phyloP scores from a whole-genome alignment of 495 filamentous ascomycete species.

The Trichoderma erinaceum region DNA sequence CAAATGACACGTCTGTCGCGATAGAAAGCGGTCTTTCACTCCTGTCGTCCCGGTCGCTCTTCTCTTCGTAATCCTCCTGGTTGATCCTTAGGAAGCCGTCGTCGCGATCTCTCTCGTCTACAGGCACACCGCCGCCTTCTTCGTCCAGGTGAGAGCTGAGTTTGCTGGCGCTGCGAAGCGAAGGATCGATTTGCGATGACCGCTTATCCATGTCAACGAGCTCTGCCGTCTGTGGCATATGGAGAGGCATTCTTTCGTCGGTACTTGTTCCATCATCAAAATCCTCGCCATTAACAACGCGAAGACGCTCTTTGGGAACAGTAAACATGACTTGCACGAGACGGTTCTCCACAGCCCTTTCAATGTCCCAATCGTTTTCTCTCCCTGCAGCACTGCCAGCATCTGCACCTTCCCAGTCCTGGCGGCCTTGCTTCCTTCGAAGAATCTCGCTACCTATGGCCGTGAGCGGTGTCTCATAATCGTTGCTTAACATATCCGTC shows the following conservation, averaged over 20 bases:
- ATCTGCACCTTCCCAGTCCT: slow-evolving; percentile 34
- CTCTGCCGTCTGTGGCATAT: slow-evolving; percentile 18
- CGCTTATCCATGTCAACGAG: slow-evolving; percentile 26
- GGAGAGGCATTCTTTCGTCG: slow-evolving; percentile 27
- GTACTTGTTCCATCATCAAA: slow-evolving; percentile 35
- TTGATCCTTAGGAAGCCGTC: not conserved
- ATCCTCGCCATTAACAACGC: slow-evolving; percentile 69
- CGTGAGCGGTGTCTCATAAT: slow-evolving; percentile 27
- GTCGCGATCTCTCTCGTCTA: slow-evolving; percentile 19
- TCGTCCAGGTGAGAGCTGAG: slow-evolving; percentile 4
- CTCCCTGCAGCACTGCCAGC: slow-evolving; percentile 15
- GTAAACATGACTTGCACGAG: slow-evolving; percentile 93
- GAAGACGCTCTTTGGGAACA: slow-evolving; percentile 73
- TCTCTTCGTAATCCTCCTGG: slow-evolving; percentile 8
- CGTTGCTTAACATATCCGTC: slow-evolving; percentile 22
- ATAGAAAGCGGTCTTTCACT: not conserved
- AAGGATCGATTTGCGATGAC: not conserved
- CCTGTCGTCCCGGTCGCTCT: slow-evolving; percentile 3
- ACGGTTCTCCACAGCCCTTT: slow-evolving; percentile 68
- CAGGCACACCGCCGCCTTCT: slow-evolving; percentile 17
- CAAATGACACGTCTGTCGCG: slow-evolving; percentile 1
- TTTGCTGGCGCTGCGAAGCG: slow-evolving; percentile 4
- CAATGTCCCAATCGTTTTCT: slow-evolving; percentile 85
- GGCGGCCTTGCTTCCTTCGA: slow-evolving; percentile 37
- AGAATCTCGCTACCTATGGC: slow-evolving; percentile 29